Evolutionary conservation across 257 asterid species (phyloP), one percentile per base, ranked within the genome.

Genomic region (Perilla frutescens): DNA sequence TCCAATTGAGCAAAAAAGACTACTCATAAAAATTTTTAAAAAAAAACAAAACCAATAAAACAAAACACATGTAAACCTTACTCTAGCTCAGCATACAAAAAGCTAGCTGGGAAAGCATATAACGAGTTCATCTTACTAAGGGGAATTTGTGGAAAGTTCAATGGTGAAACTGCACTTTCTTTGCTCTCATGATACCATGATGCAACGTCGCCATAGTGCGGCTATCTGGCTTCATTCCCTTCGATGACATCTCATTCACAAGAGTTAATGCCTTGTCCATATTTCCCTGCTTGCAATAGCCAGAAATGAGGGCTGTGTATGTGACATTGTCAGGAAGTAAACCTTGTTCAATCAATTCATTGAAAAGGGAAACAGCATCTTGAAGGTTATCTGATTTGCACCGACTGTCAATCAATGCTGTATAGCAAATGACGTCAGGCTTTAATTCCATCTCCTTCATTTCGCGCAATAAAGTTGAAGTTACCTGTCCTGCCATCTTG

Each of bases 251-350:
- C 69, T 83, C 84, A 76, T 81, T 39, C 67, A 88, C 60, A 44
- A 90, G 90, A 39, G 65, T 77, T 39, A 4, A 64, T 37, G 93
- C 98, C 85, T 60, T 84, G 60, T 63, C 85, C 65, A 83, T 72
- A 66, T 81, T 66, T 54, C 95, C 93, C 59, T 70, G 82, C 83
- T 77, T 88, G 79, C 83, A 83, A 67, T 84, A 91, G 48, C 96
- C 96, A 62, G 88, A 83, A 70, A 93, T 26, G 57, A 93, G 90
- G 73, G 92, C 96, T 10, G 89, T 88, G 76, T 85, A 91, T 6
- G 89, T 72, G 15, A 82, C 85, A 14, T 69, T 80, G 81, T 88
- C 96, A 58, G 96, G 98, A 59, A 32, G 72, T 76, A 91, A 64
- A 76, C 96, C 94, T 68, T 82, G 82, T 58, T 81, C 87, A 49